Evolutionary conservation across 345 rosid species (phyloP).

Genomic region (Fremontodendron californicum): DNA sequence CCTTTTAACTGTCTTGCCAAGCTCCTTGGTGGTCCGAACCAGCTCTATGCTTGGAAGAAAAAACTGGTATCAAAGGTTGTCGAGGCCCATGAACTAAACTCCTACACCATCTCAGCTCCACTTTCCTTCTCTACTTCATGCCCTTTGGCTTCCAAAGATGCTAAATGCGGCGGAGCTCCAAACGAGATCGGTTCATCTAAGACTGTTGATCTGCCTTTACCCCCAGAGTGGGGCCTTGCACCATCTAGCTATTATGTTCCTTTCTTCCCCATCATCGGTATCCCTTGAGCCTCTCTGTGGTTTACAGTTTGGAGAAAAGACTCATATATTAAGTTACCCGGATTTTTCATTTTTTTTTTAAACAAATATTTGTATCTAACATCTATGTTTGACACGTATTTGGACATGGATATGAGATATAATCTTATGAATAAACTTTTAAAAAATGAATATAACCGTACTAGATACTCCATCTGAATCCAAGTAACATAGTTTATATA

Average conservation of each 20-base stretch:
- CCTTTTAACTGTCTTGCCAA: constrained; percentile 47
- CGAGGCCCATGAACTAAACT: constrained; percentile 16
- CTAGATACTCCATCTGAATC: too few species aligned
- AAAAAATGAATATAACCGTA: too few species aligned
- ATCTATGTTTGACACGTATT: too few species aligned
- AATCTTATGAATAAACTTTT: too few species aligned
- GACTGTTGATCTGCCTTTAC: constrained; percentile 75
- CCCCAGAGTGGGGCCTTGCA: constrained; percentile 83
- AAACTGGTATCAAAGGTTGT: constrained; percentile 45
- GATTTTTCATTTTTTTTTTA: too few species aligned
- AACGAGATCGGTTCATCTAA: constrained; percentile 43
- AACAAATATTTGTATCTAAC: too few species aligned
- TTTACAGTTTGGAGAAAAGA: neutral
- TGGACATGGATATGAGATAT: too few species aligned
- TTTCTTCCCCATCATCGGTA: constrained; percentile 75
- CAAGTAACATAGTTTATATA: too few species aligned
- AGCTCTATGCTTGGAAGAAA: constrained; percentile 46
- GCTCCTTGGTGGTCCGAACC: constrained; percentile 52
- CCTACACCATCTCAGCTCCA: constrained; percentile 51
- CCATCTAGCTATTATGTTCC: constrained; percentile 79
- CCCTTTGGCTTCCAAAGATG: constrained; percentile 23
- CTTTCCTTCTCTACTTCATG: constrained; percentile 54
- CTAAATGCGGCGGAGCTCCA: constrained; percentile 13
- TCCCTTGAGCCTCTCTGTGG: constrained; percentile 40
- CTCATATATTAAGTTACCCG: too few species aligned